These are phyloP conservation scores for Beauveria varroae DNA, from an alignment of 2,329 filamentous ascomycete genomes.

Conservation along the genomic window DNA sequence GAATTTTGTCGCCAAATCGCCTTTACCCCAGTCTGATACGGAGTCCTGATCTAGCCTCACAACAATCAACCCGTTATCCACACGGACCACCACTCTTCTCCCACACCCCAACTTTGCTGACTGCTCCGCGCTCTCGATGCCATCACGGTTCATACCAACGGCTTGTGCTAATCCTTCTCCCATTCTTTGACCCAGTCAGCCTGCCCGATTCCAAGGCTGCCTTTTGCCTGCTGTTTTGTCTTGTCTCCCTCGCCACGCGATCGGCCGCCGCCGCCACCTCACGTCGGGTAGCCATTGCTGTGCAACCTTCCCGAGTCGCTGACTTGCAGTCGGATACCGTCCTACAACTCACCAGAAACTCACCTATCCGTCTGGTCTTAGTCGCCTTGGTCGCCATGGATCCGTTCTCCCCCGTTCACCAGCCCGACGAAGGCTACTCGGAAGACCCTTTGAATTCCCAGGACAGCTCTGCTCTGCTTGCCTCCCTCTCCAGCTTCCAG, in stretches of 20 bases:
- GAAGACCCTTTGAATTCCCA: conserved; percentile 57
- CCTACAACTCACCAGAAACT: background rate
- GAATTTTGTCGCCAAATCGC: background rate
- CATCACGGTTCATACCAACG: background rate
- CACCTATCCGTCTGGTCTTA: too few species aligned
- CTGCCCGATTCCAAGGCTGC: background rate
- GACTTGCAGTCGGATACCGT: background rate
- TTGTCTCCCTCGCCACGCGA: conserved; percentile 1
- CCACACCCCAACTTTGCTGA: background rate
- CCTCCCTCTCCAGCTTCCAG: conserved; percentile 26
- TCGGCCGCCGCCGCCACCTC: background rate
- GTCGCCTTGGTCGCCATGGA: conserved; percentile 29
- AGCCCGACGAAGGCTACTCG: conserved; percentile 81
- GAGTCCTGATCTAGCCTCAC: background rate
- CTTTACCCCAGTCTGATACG: background rate
- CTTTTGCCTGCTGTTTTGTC: background rate
- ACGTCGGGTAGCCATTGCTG: background rate
- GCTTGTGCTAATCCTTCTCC: background rate
- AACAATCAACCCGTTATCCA: conserved; percentile 8
- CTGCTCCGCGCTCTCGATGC: background rate
- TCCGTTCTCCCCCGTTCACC: conserved; percentile 42
- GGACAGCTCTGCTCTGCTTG: conserved; percentile 25
- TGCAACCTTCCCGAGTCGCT: background rate
- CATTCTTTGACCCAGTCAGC: background rate
- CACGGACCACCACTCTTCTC: background rate